Evolutionary conservation across 352 stramenopile genomes (phyloP).

Genomic region (Globisporangium sylvaticum): DNA sequence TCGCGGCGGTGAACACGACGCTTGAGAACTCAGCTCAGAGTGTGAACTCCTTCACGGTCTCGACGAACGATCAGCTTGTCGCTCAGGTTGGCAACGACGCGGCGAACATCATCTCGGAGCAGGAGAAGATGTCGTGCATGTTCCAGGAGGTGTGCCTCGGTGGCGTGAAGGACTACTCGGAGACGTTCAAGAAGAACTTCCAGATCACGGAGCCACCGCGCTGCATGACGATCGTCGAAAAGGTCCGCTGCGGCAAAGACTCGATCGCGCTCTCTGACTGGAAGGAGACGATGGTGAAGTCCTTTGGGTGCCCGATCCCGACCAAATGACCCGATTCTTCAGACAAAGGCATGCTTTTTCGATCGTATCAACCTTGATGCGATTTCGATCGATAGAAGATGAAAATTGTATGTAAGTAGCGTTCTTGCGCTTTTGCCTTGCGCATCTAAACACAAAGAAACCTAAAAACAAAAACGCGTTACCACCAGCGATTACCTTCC

Average conservation of each 20-base stretch:
- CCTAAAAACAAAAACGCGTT: background rate
- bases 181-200: slow-evolving; percentile 43
- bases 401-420: background rate
- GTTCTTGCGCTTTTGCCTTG: background rate
- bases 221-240: slow-evolving; percentile 42
- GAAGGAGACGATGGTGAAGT: slow-evolving; percentile 30
- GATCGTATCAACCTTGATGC: background rate
- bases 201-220: slow-evolving; percentile 27
- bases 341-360: background rate
- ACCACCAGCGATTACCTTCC: background rate
- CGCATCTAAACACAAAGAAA: background rate
- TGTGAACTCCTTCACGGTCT: slow-evolving; percentile 9
- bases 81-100: background rate
- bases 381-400: background rate
- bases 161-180: slow-evolving; percentile 36
- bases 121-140: slow-evolving; percentile 43
- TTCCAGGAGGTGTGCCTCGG: slow-evolving; percentile 51
- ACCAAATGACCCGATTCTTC: background rate
- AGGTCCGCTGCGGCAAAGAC: slow-evolving; percentile 30
- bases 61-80: slow-evolving; percentile 9
- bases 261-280: slow-evolving; percentile 24
- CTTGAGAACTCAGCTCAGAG: background rate
- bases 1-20: slow-evolving; percentile 12
- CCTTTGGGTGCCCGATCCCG: slow-evolving; percentile 39
- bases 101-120: background rate